Conservation (phyloP, 805 yeast species). For the Yarrowia alimentaria region DNA sequence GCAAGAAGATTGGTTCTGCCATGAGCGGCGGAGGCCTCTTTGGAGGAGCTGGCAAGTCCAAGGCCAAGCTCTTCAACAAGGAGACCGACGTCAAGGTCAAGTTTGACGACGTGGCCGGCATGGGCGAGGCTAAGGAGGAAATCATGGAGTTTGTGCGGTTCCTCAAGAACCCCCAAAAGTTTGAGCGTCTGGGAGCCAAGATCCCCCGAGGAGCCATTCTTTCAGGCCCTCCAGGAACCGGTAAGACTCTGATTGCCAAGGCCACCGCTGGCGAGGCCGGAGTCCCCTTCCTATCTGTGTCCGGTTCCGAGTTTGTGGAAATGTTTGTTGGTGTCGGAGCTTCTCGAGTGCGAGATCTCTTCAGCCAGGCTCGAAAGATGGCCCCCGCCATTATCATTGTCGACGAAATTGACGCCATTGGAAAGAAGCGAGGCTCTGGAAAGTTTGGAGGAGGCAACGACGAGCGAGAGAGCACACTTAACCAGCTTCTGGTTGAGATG, state of each 20-base stretch:
- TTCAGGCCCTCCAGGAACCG: conserved; percentile 99
- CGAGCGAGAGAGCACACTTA: conserved; percentile 94
- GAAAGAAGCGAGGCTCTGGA: conserved; percentile 83
- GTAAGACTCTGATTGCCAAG: conserved; percentile 93
- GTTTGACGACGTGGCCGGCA: conserved; percentile 95
- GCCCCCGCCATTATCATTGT: conserved; percentile 97
- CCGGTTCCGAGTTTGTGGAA: conserved; percentile 97
- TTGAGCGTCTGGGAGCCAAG: conserved; percentile 91
- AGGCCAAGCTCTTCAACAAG: conserved; percentile 86
- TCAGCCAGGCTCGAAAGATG: conserved; percentile 84
- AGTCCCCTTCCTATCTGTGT: conserved; percentile 92
- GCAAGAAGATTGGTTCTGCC: conserved; percentile 48
- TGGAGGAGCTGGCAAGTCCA: conserved; percentile 72
- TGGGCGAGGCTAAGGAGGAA: conserved; percentile 94
- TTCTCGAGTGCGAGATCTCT: conserved; percentile 92
- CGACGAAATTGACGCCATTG: conserved; percentile 99
- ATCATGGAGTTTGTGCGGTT: conserved; percentile 97
- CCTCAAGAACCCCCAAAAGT: conserved; percentile 83
- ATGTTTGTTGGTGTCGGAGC: conserved; percentile 99
- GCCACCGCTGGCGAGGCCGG: conserved; percentile 99
- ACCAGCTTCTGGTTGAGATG: conserved; percentile 96
- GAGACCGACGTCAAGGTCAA: conserved; percentile 86
- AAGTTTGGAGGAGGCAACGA: conserved; percentile 76
- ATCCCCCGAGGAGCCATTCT: conserved; percentile 97
- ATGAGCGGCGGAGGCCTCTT: conserved; percentile 51